Conservation (phyloP, 2,329 filamentous ascomycete genomes). For the Neurospora sp. region DNA sequence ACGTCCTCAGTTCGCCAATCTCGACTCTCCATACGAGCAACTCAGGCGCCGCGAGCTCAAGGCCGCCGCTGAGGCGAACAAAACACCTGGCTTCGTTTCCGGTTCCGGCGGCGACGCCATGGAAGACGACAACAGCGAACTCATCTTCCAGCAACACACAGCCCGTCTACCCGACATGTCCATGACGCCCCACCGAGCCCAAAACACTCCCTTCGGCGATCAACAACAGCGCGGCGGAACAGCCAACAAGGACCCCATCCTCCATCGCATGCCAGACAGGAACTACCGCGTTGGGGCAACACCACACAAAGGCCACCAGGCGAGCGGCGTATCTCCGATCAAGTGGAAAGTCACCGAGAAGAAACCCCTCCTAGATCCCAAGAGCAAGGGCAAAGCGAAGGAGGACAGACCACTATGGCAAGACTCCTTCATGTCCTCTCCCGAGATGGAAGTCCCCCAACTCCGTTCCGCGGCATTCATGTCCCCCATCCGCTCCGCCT, state of each 20-base stretch:
- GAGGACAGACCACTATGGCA: constrained; percentile 31
- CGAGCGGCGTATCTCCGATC: constrained; percentile 34
- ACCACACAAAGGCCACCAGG: constrained; percentile 49
- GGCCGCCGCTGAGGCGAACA: constrained; percentile 3
- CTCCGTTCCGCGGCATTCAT: constrained; percentile 79
- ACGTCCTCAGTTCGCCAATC: constrained; percentile 47
- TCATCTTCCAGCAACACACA: constrained; percentile 41
- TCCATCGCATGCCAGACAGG: constrained; percentile 90
- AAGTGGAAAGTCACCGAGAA: constrained; percentile 28
- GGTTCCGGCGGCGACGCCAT: constrained; percentile 28
- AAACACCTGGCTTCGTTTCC: constrained; percentile 4
- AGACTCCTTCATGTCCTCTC: constrained; percentile 57
- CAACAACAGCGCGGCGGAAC: constrained; percentile 14
- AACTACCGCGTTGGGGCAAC: constrained; percentile 92
- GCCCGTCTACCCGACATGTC: constrained; percentile 51
- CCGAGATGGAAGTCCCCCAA: constrained; percentile 71
- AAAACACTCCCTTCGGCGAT: constrained; percentile 11
- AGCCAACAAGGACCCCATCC: constrained; percentile 59
- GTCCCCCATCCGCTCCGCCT: constrained; percentile 48
- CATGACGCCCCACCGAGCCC: constrained; percentile 48
- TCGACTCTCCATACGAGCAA: constrained; percentile 67
- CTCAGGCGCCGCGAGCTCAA: constrained; percentile 39
- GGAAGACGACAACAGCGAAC: constrained; percentile 29
- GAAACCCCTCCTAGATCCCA: constrained; percentile 5
- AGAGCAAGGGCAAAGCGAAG: constrained; percentile 18